Evolutionary conservation across 352 stramenopile species (phyloP), one percentile per base, ranked within the genome.

Genomic region (Phytopythium aichiense): DNA sequence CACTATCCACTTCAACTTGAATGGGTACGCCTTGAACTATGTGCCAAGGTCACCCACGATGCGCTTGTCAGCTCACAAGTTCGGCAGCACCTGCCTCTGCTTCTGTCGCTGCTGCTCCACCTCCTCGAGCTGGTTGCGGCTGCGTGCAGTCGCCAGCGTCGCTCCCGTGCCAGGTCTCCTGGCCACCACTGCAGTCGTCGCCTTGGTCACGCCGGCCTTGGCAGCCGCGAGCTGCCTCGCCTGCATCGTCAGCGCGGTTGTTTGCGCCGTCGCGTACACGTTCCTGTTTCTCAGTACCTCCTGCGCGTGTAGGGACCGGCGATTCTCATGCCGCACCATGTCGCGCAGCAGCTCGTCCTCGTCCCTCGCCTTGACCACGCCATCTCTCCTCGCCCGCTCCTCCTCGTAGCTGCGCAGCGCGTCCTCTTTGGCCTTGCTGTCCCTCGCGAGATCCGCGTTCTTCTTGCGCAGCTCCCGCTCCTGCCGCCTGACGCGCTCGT

Each of bases 251-350:
- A 81, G 54, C 31, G 63, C 60, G 18, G 73, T 45, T 2, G 81
- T 76, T 49, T 91, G 80, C 1, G 69, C 60, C 7, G 84, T 86
- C 11, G 81, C 84, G 66, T 91, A 91, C 63, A 74, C 57, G 42
- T 93, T 93, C 40, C 81, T 76, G 40, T 71, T 77, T 56, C 85
- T 73, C 22, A 93, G 61, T 16, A 83, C 74, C 12, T 77, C 73
- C 35, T 82, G 79, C 4, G 84, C 79, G 46, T 91, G 78, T 25
- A 65, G 33, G 43, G 73, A 84, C 1, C 84, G 78, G 31, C 79
- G 69, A 31, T 81, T 67, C 62, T 93, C 84, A 49, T 93, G 80
- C 31, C 75, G 76, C 25, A 87, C 84, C 38, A 89, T 76, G 22
- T 61, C 60, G 13, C 79, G 71, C 15, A 89, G 57, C 25, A 74